These are phyloP conservation scores for Cercospora sp. DNA, from an alignment of 2,329 filamentous ascomycete species.

Conservation along the genomic window DNA sequence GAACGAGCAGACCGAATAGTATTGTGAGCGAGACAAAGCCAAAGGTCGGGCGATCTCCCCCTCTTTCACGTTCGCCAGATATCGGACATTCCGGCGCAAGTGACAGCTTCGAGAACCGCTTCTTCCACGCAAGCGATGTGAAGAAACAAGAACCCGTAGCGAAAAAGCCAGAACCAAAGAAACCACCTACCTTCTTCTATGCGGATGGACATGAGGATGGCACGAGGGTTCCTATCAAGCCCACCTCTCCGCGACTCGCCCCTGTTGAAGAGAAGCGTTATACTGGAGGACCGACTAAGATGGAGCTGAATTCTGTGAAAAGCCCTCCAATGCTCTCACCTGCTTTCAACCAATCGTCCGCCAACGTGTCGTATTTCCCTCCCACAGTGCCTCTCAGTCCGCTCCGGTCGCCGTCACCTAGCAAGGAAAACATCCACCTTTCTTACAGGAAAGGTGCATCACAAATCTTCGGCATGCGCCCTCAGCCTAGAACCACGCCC, in stretches of 20 bases:
- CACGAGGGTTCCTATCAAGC: conserved; percentile 40
- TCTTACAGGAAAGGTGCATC: conserved; percentile 54
- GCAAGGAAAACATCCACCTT: conserved; percentile 51
- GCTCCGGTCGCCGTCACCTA: conserved; percentile 47
- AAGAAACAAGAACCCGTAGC: conserved; percentile 36
- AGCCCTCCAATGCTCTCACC: conserved; percentile 39
- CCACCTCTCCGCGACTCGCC: conserved; percentile 43
- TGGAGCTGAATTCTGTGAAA: conserved; percentile 25
- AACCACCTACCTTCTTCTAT: conserved; percentile 53
- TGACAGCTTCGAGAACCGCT: conserved; percentile 60
- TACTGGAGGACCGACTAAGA: conserved; percentile 27
- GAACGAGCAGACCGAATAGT: conserved; percentile 41
- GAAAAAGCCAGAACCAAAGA: conserved; percentile 45
- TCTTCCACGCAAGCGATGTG: conserved; percentile 88
- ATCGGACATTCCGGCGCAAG: conserved; percentile 19
- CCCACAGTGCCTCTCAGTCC: conserved; percentile 27
- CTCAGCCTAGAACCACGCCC: conserved; percentile 21
- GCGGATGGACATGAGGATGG: conserved; percentile 52
- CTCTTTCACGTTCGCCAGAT: conserved; percentile 40
- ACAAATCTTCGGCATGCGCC: conserved; percentile 46
- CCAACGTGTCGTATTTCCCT: conserved; percentile 38
- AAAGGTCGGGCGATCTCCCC: conserved; percentile 31
- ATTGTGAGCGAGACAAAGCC: conserved; percentile 37
- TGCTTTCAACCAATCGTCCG: conserved; percentile 35
- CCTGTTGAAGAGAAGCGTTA: conserved; percentile 32